phyloP scores from a whole-genome alignment of 768 basidiomycete genomes.

The Rhizopogon rudus region DNA sequence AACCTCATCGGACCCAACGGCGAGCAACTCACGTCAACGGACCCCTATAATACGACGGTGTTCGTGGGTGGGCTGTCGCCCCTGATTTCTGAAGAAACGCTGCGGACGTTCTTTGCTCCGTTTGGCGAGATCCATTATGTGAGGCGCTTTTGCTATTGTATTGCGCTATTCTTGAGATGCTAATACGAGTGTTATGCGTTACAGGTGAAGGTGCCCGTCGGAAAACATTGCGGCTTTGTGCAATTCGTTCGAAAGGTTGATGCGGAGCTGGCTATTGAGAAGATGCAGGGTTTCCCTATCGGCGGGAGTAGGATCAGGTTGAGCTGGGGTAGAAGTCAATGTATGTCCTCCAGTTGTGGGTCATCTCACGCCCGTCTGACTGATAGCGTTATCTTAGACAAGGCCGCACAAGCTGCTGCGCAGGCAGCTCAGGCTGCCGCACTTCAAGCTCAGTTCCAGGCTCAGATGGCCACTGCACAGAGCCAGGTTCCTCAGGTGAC shows the following conservation, averaged over 20 bases:
- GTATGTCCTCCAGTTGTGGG: slow-evolving; percentile 29
- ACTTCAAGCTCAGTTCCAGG: slow-evolving; percentile 43
- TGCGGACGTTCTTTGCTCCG: slow-evolving; percentile 87
- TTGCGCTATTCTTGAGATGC: not conserved
- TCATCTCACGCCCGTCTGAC: not conserved
- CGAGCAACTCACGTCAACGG: slow-evolving; percentile 80
- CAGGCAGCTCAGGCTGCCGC: slow-evolving; percentile 77
- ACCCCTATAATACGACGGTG: slow-evolving; percentile 95
- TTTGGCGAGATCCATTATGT: slow-evolving; percentile 94
- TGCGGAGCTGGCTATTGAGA: slow-evolving; percentile 89
- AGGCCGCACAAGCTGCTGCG: slow-evolving; percentile 87
- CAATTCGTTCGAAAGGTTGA: slow-evolving; percentile 91
- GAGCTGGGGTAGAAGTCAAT: slow-evolving; percentile 93
- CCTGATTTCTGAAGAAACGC: slow-evolving; percentile 84
- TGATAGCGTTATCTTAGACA: slow-evolving; percentile 44
- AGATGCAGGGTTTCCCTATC: slow-evolving; percentile 95
- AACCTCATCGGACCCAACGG: slow-evolving; percentile 85
- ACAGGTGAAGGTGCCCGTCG: slow-evolving; percentile 93
- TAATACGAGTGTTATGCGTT: slow-evolving; percentile 6
- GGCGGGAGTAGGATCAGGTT: slow-evolving; percentile 88
- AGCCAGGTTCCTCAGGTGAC: slow-evolving; percentile 31
- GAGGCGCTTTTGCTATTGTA: slow-evolving; percentile 21
- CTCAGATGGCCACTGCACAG: slow-evolving; percentile 18
- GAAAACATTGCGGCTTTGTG: slow-evolving; percentile 94
- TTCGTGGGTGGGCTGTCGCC: slow-evolving; percentile 91